Conservation (phyloP, 371 early-diverging fungal genomes). For the Mortierella sp. region DNA sequence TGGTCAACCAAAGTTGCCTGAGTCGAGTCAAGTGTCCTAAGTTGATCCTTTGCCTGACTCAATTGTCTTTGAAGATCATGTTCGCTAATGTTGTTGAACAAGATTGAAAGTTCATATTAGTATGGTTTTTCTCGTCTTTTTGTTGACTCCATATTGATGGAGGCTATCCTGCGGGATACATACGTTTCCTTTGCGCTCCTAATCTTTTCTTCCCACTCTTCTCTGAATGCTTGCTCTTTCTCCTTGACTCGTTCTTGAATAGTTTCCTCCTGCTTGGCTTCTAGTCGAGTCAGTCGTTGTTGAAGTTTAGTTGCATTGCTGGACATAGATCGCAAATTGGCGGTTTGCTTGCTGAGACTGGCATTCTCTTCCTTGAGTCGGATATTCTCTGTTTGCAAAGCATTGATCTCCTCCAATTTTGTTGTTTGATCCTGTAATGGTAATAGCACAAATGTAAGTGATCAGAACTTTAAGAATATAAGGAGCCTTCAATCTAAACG, state of each 20-base stretch:
- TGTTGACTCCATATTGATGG: neutral
- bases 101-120: neutral
- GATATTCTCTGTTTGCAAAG: constrained; percentile 67
- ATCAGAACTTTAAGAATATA: neutral
- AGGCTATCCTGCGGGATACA: neutral
- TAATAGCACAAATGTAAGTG: neutral
- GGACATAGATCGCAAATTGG: constrained; percentile 60
- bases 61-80: constrained; percentile 85
- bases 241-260: constrained; percentile 57
- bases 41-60: constrained; percentile 82
- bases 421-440: constrained; percentile 70
- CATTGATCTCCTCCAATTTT: constrained; percentile 61
- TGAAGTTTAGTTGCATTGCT: constrained; percentile 65
- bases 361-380: constrained; percentile 68
- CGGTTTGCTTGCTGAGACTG: constrained; percentile 58
- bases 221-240: constrained; percentile 55
- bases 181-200: constrained; percentile 85
- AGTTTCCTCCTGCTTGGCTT: constrained; percentile 56
- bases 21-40: constrained; percentile 78
- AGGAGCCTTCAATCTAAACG: no score
- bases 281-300: constrained; percentile 66
- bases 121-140: neutral
- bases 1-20: constrained; percentile 82
- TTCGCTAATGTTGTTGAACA: constrained; percentile 66
- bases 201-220: constrained; percentile 73